These are phyloP conservation scores for Scutellaria baicalensis DNA, from an alignment of 257 asterid species.

Conservation along the genomic window DNA sequence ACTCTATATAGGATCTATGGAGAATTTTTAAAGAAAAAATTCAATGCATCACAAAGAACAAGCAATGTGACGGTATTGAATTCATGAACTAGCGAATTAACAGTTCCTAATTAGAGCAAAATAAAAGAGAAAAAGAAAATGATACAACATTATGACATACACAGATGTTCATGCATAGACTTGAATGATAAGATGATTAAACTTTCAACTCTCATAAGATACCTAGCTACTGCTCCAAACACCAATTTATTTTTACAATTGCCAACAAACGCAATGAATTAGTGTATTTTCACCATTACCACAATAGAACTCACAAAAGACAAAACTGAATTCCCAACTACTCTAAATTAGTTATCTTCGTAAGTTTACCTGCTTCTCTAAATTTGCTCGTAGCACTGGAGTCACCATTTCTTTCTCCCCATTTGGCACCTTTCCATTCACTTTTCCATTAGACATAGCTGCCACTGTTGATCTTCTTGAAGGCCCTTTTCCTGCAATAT, in stretches of 20 bases:
- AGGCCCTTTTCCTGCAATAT: constrained; percentile 87
- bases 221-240: background rate
- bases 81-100: background rate
- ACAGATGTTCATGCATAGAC: background rate
- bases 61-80: background rate
- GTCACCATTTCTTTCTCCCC: constrained; percentile 96
- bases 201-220: background rate
- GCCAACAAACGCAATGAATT: background rate
- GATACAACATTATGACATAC: background rate
- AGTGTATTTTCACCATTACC: background rate
- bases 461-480: constrained; percentile 43
- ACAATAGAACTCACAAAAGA: background rate
- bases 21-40: background rate
- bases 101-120: background rate
- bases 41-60: background rate
- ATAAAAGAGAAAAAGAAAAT: background rate
- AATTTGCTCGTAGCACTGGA: constrained; percentile 71
- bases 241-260: background rate
- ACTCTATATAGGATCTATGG: background rate
- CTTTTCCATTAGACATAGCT: constrained; percentile 47
- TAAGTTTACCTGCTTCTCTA: constrained; percentile 75
- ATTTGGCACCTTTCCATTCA: constrained; percentile 43
- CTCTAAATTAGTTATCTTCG: background rate
- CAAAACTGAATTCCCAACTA: background rate
- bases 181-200: background rate